Percentiles rank a stretch among this genome's conserved stretches.
These are phyloP conservation scores for Trichoderma oligosporum DNA, from an alignment of 2,329 filamentous ascomycete species.

Conservation along the genomic window DNA sequence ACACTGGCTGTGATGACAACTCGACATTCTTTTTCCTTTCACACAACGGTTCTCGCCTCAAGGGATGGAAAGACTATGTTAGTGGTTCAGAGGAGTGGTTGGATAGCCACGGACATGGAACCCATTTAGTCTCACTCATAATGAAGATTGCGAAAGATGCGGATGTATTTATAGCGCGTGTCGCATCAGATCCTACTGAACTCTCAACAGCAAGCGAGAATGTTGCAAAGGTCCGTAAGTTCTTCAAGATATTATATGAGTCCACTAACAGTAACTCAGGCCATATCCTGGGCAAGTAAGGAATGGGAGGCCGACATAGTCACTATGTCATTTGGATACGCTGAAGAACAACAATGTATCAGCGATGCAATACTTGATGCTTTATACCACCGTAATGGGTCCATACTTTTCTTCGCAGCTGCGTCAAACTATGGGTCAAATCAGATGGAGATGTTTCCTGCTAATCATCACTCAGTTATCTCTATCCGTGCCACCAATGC, in stretches of 20 bases:
- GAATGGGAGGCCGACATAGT: neutral
- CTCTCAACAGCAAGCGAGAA: too few species aligned
- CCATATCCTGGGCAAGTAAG: neutral
- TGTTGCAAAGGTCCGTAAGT: too few species aligned
- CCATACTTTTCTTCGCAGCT: slow-evolving; percentile 1
- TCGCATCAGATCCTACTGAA: too few species aligned
- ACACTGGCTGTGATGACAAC: neutral
- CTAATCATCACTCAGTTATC: neutral
- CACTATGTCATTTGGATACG: slow-evolving; percentile 3
- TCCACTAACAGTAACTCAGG: neutral
- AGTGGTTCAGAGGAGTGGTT: neutral
- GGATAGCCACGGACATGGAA: neutral
- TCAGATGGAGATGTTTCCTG: slow-evolving; percentile 1
- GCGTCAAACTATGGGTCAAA: slow-evolving; percentile 1
- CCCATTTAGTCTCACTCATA: neutral
- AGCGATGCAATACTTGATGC: neutral
- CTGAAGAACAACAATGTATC: neutral
- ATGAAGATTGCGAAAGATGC: neutral
- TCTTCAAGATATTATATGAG: neutral
- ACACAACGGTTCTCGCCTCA: neutral
- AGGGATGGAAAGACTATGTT: slow-evolving; percentile 1
- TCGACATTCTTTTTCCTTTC: neutral
- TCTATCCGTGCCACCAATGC: neutral
- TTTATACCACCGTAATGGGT: neutral
- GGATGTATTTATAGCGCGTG: neutral